Base-by-base conservation (phyloP, 768 basidiomycete genomes). In the Hericium coralloides region DNA sequence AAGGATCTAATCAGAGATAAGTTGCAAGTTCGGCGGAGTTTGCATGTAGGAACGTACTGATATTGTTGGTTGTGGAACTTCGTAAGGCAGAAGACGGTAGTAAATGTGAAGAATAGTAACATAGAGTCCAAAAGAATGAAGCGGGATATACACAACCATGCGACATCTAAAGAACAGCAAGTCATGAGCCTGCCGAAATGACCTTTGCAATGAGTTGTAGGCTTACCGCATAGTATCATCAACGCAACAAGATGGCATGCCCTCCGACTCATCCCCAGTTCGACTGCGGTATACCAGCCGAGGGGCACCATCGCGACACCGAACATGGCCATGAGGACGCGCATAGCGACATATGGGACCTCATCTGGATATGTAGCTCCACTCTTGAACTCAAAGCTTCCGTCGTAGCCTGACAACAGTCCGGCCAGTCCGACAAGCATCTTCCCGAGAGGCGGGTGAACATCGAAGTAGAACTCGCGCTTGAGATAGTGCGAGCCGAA, bases 381-480 rank as follows among this genome's bases (percentile, higher is more conserved):
- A 59, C 91, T 94, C 71, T 94, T 92, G 76, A 95, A 99, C 59
- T 97, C 95, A 65, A 90, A 99, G 23, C 74, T 70, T 14, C 97
- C 97, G 60, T 95, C 80, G 68, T 98, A 98, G 37, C 97, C 97
- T 0, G 92, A 78, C 61, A 99, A 72, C 56, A 93, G 76, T 20
- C 97, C 97, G 3, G 87, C 93, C 20, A 99, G 79, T 9, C 93
- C 97, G 59, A 99, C 95, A 55, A 99, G 80, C 94, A 99, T 98
- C 78, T 99, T 99, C 3, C 97, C 97, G 43, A 99, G 79, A 0
- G 97, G 97, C 5, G 97, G 97, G 66, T 99, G 97, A 25, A 98
- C 97, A 67, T 99, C 97, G 69, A 98, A 98, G 77, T 98, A 98
- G 73, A 98, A 98, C 70, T 97, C 93, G 66, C 94, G 89, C 72